Percentiles rank a stretch among this genome's conserved stretches.
These are phyloP conservation scores for Gamarada debralockiae DNA, from an alignment of 495 filamentous ascomycete species.

Conservation along the genomic window DNA sequence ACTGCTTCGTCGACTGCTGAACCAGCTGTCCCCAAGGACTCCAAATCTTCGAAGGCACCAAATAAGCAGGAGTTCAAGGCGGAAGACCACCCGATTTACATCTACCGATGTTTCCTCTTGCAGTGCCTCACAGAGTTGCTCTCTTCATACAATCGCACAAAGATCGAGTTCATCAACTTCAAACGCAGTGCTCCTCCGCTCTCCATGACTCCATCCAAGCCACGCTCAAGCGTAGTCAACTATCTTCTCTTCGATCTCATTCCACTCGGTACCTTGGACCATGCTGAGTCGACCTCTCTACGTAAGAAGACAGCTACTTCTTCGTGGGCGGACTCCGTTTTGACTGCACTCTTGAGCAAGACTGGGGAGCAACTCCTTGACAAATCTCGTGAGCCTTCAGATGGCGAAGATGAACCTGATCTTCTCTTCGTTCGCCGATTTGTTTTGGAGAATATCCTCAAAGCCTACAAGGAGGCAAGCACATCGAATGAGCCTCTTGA, in stretches of 20 bases:
- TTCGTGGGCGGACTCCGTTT: slow-evolving; percentile 73
- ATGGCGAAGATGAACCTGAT: slow-evolving; percentile 78
- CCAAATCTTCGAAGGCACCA: slow-evolving; percentile 54
- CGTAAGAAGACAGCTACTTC: slow-evolving; percentile 85
- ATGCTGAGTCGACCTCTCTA: slow-evolving; percentile 66
- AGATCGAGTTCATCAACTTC: slow-evolving; percentile 99
- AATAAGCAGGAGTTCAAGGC: slow-evolving; percentile 82
- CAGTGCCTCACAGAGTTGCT: slow-evolving; percentile 91
- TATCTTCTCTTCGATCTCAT: slow-evolving; percentile 87
- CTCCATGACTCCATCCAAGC: slow-evolving; percentile 85
- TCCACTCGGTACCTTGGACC: slow-evolving; percentile 69
- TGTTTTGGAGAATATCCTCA: slow-evolving; percentile 87
- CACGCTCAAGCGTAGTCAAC: slow-evolving; percentile 86
- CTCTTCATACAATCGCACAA: slow-evolving; percentile 88
- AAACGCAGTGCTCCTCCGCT: slow-evolving; percentile 78
- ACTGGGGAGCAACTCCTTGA: slow-evolving; percentile 71
- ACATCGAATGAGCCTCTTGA: slow-evolving; percentile 78
- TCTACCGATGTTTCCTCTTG: slow-evolving; percentile 92
- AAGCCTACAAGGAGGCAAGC: slow-evolving; percentile 87
- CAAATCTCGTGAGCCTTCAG: slow-evolving; percentile 43
- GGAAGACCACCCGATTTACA: slow-evolving; percentile 91
- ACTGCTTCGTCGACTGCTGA: slow-evolving; percentile 20
- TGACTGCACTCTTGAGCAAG: slow-evolving; percentile 83
- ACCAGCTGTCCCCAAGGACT: slow-evolving; percentile 28
- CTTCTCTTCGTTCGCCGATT: slow-evolving; percentile 91